These are phyloP conservation scores for Holtermannia corniformis DNA, from an alignment of 768 basidiomycete genomes.

Conservation along the genomic window DNA sequence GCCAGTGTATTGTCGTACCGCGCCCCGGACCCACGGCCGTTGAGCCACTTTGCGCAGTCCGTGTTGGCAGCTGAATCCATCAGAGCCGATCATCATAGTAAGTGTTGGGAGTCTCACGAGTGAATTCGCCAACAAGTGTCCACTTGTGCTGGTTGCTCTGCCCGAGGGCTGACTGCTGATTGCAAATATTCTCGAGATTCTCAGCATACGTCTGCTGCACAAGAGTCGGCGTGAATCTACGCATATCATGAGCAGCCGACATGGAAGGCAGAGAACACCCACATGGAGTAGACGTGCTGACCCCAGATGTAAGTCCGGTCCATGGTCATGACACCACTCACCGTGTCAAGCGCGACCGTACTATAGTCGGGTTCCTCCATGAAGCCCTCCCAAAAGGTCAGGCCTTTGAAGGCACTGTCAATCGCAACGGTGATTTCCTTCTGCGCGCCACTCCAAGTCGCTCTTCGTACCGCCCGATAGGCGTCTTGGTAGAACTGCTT, in stretches of 20 bases:
- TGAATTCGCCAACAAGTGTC: conserved; percentile 84
- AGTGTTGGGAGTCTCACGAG: conserved; percentile 35
- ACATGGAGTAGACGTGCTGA: conserved; percentile 39
- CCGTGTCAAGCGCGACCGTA: conserved; percentile 35
- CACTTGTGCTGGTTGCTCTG: conserved; percentile 52
- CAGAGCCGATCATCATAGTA: background rate
- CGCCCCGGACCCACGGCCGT: conserved; percentile 66
- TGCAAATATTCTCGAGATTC: conserved; percentile 30
- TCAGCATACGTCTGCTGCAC: conserved; percentile 27
- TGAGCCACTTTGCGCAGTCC: conserved; percentile 62
- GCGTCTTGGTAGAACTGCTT: conserved; percentile 24
- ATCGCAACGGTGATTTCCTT: conserved; percentile 17
- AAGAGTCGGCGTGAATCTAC: conserved; percentile 23
- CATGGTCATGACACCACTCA: conserved; percentile 13
- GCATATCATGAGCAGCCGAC: background rate
- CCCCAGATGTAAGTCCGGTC: background rate
- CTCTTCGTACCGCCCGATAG: conserved; percentile 17
- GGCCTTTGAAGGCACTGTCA: conserved; percentile 29
- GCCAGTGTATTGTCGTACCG: conserved; percentile 49
- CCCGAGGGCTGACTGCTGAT: conserved; percentile 15
- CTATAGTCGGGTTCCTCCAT: conserved; percentile 23
- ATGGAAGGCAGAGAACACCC: conserved; percentile 1
- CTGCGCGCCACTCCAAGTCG: conserved; percentile 1
- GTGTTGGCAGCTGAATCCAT: conserved; percentile 25
- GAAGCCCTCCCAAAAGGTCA: conserved; percentile 29